Evolutionary conservation across 2,329 filamentous ascomycete genomes (phyloP), one percentile per base, ranked within the genome.

Genomic region (Xylariaceae sp.): DNA sequence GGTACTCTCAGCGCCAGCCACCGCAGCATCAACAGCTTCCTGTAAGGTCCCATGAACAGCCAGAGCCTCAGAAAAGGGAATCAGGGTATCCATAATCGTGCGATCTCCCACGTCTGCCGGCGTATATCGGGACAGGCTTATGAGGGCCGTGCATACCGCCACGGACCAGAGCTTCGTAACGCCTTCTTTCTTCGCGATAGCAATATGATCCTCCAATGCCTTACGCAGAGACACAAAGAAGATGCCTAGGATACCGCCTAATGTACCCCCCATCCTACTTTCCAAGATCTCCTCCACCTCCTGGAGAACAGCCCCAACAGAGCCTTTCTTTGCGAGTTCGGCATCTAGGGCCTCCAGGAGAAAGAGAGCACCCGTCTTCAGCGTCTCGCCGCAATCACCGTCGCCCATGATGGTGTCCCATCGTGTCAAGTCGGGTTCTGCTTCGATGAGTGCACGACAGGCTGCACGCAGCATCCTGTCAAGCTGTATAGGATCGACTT

Each of bases 371-470:
- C 82, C 82, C 0, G 78, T 79, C 72, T 81, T 79, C 56, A 85
- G 74, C 2, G 81, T 83, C 67, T 88, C 83, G 44, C 85, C 85
- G 68, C 85, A 88, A 72, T 88, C 85, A 9, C 85, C 85, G 65
- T 87, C 85, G 41, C 84, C 84, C 78, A 87, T 83, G 51, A 84
- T 70, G 3, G 80, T 84, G 69, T 87, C 84, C 79, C 82, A 87
- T 61, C 75, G 80, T 0, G 85, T 88, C 49, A 88, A 73, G 59
- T 86, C 81, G 0, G 84, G 83, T 69, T 88, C 85, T 2, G 84
- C 83, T 7, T 74, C 74, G 51, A 87, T 75, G 2, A 84, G 77
- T 1, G 75, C 78, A 62, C 66, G 78, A 74, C 72, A 88, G 56
- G 74, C 84, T 69, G 63, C 75, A 15, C 78, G 80, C 23, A 90